Percentiles rank a stretch among this genome's conserved stretches.
These are phyloP conservation scores for Nannizzia gypsea DNA, from an alignment of 2,329 filamentous ascomycete genomes.

Conservation along the genomic window DNA sequence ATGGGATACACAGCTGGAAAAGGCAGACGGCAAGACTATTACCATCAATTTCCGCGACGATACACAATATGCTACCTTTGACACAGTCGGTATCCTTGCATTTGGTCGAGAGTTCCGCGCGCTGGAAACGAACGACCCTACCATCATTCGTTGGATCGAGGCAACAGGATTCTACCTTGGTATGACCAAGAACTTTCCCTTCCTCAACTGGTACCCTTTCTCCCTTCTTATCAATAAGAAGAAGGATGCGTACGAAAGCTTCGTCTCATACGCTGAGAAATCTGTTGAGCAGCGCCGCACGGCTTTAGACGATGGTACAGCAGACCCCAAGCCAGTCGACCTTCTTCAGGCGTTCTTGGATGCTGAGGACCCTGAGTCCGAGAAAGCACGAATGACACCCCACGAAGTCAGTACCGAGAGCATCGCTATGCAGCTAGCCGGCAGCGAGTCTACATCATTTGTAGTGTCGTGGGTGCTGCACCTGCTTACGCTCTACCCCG, in stretches of 20 bases:
- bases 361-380: constrained; percentile 2
- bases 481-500: constrained; percentile 3
- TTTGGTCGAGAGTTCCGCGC: constrained; percentile 3
- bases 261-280: background rate
- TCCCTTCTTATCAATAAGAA: background rate
- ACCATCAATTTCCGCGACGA: constrained; percentile 6
- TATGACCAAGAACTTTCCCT: constrained; percentile 5
- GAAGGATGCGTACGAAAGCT: background rate
- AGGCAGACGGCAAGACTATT: background rate
- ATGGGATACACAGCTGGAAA: background rate
- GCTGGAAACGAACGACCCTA: constrained; percentile 1
- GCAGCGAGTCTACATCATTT: constrained; percentile 4
- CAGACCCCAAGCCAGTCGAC: background rate
- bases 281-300: background rate
- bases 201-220: constrained; percentile 2
- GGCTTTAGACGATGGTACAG: background rate
- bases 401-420: constrained; percentile 4
- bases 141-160: constrained; percentile 4
- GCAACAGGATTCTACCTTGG: constrained; percentile 5
- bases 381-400: background rate
- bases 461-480: constrained; percentile 4
- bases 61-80: constrained; percentile 4
- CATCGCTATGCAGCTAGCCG: constrained; percentile 6
- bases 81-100: background rate
- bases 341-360: constrained; percentile 3